A percentile compares a stretch with the other conserved stretches of the same genome.
These are phyloP conservation scores for Stygiomarasmius scandens DNA, from an alignment of 1,284 basidiomycete species.

Conservation along the genomic window DNA sequence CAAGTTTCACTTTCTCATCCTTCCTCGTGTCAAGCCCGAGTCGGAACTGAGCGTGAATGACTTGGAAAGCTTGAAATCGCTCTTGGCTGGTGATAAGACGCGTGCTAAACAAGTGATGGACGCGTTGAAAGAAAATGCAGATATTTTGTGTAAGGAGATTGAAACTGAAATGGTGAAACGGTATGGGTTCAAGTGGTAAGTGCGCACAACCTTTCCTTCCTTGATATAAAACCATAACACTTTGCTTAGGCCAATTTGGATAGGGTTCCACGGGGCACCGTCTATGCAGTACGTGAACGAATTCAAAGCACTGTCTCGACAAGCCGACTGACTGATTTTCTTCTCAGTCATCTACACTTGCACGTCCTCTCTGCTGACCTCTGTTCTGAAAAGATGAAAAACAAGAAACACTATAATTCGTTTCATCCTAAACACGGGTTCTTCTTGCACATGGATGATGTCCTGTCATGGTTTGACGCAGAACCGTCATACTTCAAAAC, in stretches of 20 bases:
- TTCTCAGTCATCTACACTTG: constrained; percentile 77
- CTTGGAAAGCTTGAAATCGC: constrained; percentile 58
- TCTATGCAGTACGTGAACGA: constrained; percentile 79
- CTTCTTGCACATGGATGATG: constrained; percentile 79
- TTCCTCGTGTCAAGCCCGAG: constrained; percentile 58
- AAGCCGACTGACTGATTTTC: too few species aligned
- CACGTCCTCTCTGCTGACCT: constrained; percentile 90
- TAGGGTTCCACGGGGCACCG: constrained; percentile 87
- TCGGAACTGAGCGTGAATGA: constrained; percentile 36
- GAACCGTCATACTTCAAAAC: constrained; percentile 53
- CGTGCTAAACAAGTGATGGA: constrained; percentile 58
- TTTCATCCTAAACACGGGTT: constrained; percentile 89
- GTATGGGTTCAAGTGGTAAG: constrained; percentile 79
- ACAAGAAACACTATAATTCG: constrained; percentile 94
- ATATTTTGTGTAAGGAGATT: constrained; percentile 60
- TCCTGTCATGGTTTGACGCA: constrained; percentile 75
- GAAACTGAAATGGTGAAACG: constrained; percentile 80
- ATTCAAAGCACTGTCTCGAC: too few species aligned
- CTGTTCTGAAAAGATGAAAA: constrained; percentile 75
- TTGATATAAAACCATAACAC: not conserved
- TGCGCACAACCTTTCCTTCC: not conserved
- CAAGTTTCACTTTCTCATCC: constrained; percentile 80
- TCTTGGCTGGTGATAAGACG: constrained; percentile 60
- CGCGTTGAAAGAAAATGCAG: constrained; percentile 59
- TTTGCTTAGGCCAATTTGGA: constrained; percentile 46